Evolutionary conservation across 2,329 filamentous ascomycete genomes (phyloP).

Genomic region (Blastomyces parvus): DNA sequence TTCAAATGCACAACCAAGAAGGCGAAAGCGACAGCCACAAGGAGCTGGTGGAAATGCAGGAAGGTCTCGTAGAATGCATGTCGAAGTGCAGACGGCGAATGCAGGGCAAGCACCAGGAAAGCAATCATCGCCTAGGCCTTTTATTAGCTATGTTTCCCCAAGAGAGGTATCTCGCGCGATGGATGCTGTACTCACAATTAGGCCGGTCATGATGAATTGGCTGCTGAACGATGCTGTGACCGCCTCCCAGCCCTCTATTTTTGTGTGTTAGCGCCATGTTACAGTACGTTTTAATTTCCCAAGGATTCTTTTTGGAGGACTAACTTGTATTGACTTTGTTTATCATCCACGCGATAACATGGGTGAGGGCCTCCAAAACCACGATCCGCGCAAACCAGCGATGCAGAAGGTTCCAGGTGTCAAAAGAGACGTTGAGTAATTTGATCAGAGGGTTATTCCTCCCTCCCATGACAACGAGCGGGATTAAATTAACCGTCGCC

Average conservation of each 20-base stretch:
- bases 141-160: slow-evolving; percentile 11
- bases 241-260: slow-evolving; percentile 29
- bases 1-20: slow-evolving; percentile 74
- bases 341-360: slow-evolving; percentile 63
- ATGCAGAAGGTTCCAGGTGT: slow-evolving; percentile 50
- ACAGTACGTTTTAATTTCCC: not conserved
- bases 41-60: slow-evolving; percentile 70
- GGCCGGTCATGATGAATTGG: slow-evolving; percentile 30
- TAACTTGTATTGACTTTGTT: slow-evolving; percentile 48
- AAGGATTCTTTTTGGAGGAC: no score
- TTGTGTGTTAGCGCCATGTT: not conserved
- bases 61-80: slow-evolving; percentile 98
- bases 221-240: slow-evolving; percentile 24
- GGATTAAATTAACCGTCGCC: slow-evolving; percentile 31
- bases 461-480: slow-evolving; percentile 29
- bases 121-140: slow-evolving; percentile 38
- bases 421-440: slow-evolving; percentile 28
- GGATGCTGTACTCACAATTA: slow-evolving; percentile 31
- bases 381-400: slow-evolving; percentile 66
- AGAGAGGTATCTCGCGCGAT: slow-evolving; percentile 21
- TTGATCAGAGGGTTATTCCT: slow-evolving; percentile 33
- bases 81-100: slow-evolving; percentile 68
- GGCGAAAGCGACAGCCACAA: slow-evolving; percentile 58
- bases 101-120: slow-evolving; percentile 57
- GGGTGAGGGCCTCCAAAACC: slow-evolving; percentile 58